These are phyloP conservation scores for Beauveria rudraprayagi DNA, from an alignment of 2,329 filamentous ascomycete genomes.

Conservation along the genomic window DNA sequence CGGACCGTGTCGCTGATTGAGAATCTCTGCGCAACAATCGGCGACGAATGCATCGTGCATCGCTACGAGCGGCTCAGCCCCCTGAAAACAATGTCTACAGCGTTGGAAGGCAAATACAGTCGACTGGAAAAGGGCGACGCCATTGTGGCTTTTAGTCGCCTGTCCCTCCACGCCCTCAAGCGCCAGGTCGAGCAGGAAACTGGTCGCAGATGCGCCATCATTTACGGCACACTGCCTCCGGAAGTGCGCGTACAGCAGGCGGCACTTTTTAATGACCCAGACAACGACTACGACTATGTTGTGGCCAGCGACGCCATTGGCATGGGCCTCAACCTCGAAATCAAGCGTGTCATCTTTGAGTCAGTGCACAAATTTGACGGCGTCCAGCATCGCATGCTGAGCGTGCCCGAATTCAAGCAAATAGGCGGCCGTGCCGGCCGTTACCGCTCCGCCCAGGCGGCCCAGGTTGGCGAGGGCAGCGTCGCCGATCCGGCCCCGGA, in stretches of 20 bases:
- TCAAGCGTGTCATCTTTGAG: slow-evolving; percentile 87
- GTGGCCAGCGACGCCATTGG: slow-evolving; percentile 94
- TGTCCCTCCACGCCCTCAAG: slow-evolving; percentile 75
- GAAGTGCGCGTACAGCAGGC: slow-evolving; percentile 91
- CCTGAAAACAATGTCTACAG: slow-evolving; percentile 55
- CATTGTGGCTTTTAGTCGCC: slow-evolving; percentile 75
- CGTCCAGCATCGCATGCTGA: slow-evolving; percentile 45
- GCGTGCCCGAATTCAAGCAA: slow-evolving; percentile 79
- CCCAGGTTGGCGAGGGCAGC: slow-evolving; percentile 18
- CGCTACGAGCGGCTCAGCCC: slow-evolving; percentile 77
- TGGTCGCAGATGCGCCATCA: slow-evolving; percentile 75
- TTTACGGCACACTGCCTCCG: slow-evolving; percentile 86
- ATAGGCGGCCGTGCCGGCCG: slow-evolving; percentile 90
- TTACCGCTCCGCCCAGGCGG: slow-evolving; percentile 63
- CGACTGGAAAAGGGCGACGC: slow-evolving; percentile 83
- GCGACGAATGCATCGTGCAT: slow-evolving; percentile 76
- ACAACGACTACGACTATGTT: slow-evolving; percentile 92
- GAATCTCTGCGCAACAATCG: slow-evolving; percentile 67
- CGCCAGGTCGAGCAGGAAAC: slow-evolving; percentile 67
- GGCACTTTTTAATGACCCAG: slow-evolving; percentile 83
- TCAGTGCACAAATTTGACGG: slow-evolving; percentile 66
- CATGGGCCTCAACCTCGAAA: slow-evolving; percentile 91
- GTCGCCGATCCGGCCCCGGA: background rate
- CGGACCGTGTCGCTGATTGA: slow-evolving; percentile 72
- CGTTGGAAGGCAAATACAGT: slow-evolving; percentile 55